Base-by-base conservation (phyloP, 306 rosid species). In the Quercus berberidifolia region DNA sequence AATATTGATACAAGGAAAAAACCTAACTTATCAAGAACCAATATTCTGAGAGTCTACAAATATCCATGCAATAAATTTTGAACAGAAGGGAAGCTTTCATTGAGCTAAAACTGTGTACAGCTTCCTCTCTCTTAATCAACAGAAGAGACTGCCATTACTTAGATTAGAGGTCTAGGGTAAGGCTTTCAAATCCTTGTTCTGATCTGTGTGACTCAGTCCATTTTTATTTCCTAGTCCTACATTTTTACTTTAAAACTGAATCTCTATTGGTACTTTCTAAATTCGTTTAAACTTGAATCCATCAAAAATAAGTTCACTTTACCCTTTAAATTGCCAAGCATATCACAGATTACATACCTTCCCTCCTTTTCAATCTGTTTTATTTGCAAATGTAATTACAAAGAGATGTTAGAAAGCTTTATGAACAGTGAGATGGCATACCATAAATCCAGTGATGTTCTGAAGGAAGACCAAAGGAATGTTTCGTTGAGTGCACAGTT, bases 391-490 rank as follows among this genome's bases (percentile, higher is more conserved):
- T 64, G 41, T 64, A 64, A 11, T 64, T n/a, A 70, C 30, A 5
- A 20, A 62, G 14, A 59, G 23, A 63, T 28, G 23, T 55, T 25
- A 31, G 49, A 28, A 10, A 38, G 65, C 65, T 28, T 76, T 55
- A 52, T 55, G 72, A 31, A 67, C 69, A 70, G 55, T 78, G 73
- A 64, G 72, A 78, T 73, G 20, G 71, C 86, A 72, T 85, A 95
- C 99, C 98, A 95, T 95, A 83, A 95, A 95, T 80, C 99, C 99
- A 26, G 98, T 92, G 84, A 95, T 91, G 85, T 95, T 95, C 83
- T 95, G 99, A 87, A 95, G 98, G 87, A 92, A 95, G 82, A 95
- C 90, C 90, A 95, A 76, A 51, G 97, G 99, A 86, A 95, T 89
- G 69, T 89, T 90, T 49, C 97, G 85, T 43, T 92, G 99, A 71